A percentile compares a stretch with the other conserved stretches of the same genome.
These are phyloP conservation scores for Cytospora piceae DNA, from an alignment of 2,329 filamentous ascomycete genomes.

Conservation along the genomic window DNA sequence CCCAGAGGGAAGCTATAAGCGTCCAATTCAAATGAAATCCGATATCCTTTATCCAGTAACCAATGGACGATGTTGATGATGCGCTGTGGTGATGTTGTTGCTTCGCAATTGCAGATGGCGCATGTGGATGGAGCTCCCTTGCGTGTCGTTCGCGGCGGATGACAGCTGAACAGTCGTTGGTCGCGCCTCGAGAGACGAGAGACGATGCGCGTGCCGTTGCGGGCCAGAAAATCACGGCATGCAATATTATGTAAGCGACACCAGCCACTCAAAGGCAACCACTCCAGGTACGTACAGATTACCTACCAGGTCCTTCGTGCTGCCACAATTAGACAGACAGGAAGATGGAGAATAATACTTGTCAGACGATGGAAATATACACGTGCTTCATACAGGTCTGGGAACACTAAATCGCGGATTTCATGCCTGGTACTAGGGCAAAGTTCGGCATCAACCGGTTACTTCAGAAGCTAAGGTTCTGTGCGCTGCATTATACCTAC, in stretches of 20 bases:
- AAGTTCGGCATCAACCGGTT: slow-evolving; percentile 9
- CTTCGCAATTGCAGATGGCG: slow-evolving; percentile 19
- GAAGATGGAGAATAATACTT: too few relatives aligned
- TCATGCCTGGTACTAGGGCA: neutral
- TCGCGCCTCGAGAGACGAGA: slow-evolving; percentile 15
- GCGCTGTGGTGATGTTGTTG: slow-evolving; percentile 18
- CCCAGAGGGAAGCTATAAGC: slow-evolving; percentile 17
- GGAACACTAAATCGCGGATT: neutral
- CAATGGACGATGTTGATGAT: neutral
- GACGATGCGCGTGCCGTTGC: neutral
- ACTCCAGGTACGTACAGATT: too few relatives aligned
- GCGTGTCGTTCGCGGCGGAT: slow-evolving; percentile 18
- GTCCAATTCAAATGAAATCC: slow-evolving; percentile 2
- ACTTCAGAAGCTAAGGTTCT: slow-evolving; percentile 3
- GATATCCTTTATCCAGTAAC: neutral
- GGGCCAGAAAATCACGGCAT: neutral
- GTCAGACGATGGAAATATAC: too few relatives aligned
- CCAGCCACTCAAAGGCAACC: slow-evolving; percentile 6
- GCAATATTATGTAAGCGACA: slow-evolving; percentile 23
- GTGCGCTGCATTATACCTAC: slow-evolving; percentile 5
- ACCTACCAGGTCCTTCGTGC: too few relatives aligned
- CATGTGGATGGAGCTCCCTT: slow-evolving; percentile 19
- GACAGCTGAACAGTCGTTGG: slow-evolving; percentile 20
- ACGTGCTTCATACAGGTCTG: neutral
- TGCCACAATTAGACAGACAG: too few relatives aligned